Conservation (phyloP, 73 alveolate species). For the Symbiodinium pilosum region DNA sequence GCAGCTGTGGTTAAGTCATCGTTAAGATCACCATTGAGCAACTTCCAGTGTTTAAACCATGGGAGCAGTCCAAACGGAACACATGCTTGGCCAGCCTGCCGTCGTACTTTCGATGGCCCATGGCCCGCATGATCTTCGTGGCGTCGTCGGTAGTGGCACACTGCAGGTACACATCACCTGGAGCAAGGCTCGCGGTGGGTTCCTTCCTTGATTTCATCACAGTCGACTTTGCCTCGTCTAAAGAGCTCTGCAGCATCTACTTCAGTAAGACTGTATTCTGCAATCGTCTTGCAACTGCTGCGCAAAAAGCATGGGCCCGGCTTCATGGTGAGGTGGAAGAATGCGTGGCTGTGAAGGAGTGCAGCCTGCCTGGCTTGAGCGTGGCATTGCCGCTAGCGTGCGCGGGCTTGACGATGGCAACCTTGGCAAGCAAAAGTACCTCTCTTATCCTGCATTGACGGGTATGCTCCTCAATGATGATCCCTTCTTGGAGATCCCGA, state of each 20-base stretch:
- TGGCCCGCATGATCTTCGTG: slow-evolving; percentile 91
- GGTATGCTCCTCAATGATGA: too few relatives aligned
- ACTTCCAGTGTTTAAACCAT: too few relatives aligned
- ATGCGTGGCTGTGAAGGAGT: neutral
- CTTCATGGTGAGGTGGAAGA: neutral
- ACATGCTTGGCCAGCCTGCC: slow-evolving; percentile 89
- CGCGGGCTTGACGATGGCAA: slow-evolving; percentile 79
- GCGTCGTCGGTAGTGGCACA: slow-evolving; percentile 93
- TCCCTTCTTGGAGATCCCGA: too few relatives aligned
- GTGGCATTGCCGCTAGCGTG: slow-evolving; percentile 82
- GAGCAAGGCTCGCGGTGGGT: neutral
- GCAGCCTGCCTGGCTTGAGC: slow-evolving; percentile 48
- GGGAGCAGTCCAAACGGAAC: too few relatives aligned
- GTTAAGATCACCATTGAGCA: too few relatives aligned
- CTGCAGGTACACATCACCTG: slow-evolving; percentile 85
- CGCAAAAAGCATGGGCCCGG: too few relatives aligned
- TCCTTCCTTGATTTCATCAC: too few relatives aligned
- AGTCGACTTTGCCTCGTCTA: too few relatives aligned
- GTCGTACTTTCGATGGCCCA: slow-evolving; percentile 94
- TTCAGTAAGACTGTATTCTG: neutral
- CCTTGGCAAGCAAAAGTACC: slow-evolving; percentile 29
- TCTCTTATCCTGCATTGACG: too few relatives aligned
- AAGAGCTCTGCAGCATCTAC: too few relatives aligned
- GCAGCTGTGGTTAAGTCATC: too few relatives aligned
- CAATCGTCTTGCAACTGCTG: neutral